Percentiles rank a stretch among this genome's conserved stretches.
These are phyloP conservation scores for Aureobasidium sp. DNA, from an alignment of 2,329 filamentous ascomycete genomes.

Conservation along the genomic window DNA sequence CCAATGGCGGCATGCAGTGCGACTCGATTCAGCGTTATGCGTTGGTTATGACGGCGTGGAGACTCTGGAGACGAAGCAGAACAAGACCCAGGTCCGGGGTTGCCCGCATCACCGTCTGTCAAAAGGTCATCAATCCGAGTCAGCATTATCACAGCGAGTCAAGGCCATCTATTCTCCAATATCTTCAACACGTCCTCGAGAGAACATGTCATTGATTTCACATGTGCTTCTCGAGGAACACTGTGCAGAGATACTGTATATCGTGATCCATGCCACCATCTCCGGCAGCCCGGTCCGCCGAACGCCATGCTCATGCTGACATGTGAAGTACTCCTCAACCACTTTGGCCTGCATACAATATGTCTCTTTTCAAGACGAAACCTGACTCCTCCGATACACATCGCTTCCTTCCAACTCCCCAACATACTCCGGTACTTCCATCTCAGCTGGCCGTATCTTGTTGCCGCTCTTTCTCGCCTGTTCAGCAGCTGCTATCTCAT, in stretches of 20 bases:
- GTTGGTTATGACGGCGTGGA: constrained; percentile 6
- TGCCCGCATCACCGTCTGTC: neutral
- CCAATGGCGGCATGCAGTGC: neutral
- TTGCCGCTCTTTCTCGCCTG: neutral
- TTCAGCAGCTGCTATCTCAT: neutral
- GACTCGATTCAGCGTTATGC: neutral
- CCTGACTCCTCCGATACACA: neutral
- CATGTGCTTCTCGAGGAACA: neutral
- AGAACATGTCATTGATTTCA: neutral
- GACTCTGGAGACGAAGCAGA: neutral
- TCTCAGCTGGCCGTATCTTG: neutral
- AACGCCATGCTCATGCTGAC: neutral
- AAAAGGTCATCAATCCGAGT: neutral
- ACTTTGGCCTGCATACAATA: neutral
- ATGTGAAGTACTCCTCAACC: constrained; percentile 5
- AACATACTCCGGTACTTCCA: neutral
- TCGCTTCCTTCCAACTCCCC: neutral
- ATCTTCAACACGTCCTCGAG: no score
- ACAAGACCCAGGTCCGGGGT: neutral
- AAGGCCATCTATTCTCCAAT: neutral
- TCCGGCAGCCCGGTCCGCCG: neutral
- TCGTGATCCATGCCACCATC: neutral
- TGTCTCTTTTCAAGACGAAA: neutral
- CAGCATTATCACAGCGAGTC: neutral
- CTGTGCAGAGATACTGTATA: neutral